Base-by-base conservation (phyloP, 1,139 yeast species). In the Taphrina confusa region DNA sequence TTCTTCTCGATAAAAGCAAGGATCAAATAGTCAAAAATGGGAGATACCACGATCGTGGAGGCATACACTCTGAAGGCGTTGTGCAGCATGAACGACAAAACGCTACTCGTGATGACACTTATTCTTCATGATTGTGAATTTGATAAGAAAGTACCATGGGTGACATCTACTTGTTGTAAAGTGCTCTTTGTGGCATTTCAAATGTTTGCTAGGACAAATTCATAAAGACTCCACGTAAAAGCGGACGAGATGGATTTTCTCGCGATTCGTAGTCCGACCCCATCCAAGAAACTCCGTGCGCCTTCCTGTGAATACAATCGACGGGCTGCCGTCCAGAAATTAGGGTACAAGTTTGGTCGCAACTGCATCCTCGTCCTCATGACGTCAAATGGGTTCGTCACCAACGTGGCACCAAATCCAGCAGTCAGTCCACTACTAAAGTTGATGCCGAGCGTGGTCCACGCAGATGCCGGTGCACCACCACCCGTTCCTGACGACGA, bases 381-480 rank as follows among this genome's bases (percentile, higher is more conserved):
- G 0, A 97, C 89, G 70, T 92, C 98, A 70, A 92, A 92, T 0
- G 98, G 98, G 1, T 95, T 95, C 0, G 98, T 92, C 20, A 88
- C 75, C 0, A 92, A 78, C 0, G 97, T 90, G 2, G 97, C 89
- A 22, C 85, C 72, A 12, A 83, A 77, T 0, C 97, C 94, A 0
- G 96, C 88, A 8, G 78, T 60, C 8, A 86, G 76, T 0, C 96
- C 97, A 11, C 95, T 80, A 0, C 78, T 64, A 0, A 90, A 79
- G 69, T 90, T 90, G 51, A 87, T 77, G 11, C 82, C 56, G 0
- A 90, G 91, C 76, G 40, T 31, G 12, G 46, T 37, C 46, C 18
- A 14, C 37, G 40, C 20, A 20, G 44, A n/a, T 4, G 11, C 6
- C 22, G 40, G 12, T 11, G 57, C 22, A 14, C 39, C 12, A 2